Base-by-base conservation (phyloP, 306 rosid species). In the Vachellia collinsii region DNA sequence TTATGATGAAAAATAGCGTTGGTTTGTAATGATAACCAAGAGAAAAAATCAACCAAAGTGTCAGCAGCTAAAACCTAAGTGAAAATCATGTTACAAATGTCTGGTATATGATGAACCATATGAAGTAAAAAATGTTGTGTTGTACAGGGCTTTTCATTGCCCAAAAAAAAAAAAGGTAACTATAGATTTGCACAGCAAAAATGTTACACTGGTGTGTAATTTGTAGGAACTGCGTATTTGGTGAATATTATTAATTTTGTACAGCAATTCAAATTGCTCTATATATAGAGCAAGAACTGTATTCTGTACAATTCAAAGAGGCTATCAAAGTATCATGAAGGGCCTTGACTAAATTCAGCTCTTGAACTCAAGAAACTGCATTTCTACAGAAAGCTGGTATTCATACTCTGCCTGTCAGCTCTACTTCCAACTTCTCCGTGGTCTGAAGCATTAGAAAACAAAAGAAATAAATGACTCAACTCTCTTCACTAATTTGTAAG, bases 401-500 rank as follows among this genome's bases (percentile, higher is more conserved):
- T 79, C 61, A 61, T 8, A 47, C 66, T 77, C 14, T 29, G 42
- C 69, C 69, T 72, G 85, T 77, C 83, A 14, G 42, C 36, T 36
- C 70, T 87, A 92, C 86, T 82, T 88, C 94, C 92, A 90, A 59
- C 88, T 88, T 88, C 97, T 91, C 81, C 93, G 90, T 34, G 97
- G 98, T 97, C 98, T 94, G 98, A 88, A 91, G 89, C 75, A 83
- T 70, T 48, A 77, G 75, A 72, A 84, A 85, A 79, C 73, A 43
- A 71, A 86, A 85, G 17, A 61, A 79, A 81, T 78, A 81, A 83
- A 79, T 65, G 83, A 70, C 36, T 56, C 63, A 20, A 56, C 63
- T 19, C 25, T n/a, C 5, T 20, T 56, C 29, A 56, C 63, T 20
- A 62, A 29, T 23, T 16, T 36, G 0, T 65, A 3, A 17, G 23